Percentiles rank a stretch among this genome's conserved stretches.
Evolutionary conservation across 2,329 filamentous ascomycete genomes (phyloP).

Genomic region (Talaromyces sp.): DNA sequence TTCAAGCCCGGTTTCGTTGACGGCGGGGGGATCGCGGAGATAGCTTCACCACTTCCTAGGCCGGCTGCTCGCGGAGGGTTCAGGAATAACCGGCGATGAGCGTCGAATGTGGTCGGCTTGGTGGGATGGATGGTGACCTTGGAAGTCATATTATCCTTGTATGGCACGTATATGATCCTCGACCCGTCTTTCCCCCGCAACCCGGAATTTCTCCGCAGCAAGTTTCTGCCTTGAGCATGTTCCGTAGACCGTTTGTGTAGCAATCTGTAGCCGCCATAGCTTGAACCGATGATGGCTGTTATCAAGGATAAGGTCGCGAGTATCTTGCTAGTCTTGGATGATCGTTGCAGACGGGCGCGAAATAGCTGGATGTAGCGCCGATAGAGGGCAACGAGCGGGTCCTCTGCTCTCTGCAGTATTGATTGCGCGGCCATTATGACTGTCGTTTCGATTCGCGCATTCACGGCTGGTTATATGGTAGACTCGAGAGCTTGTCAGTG

Average conservation of each 20-base stretch:
- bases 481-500: constrained; percentile 5
- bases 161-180: constrained; percentile 90
- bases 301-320: constrained; percentile 72
- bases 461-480: background rate
- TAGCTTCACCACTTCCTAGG: constrained; percentile 60
- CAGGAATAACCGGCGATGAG: constrained; percentile 86
- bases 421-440: constrained; percentile 80
- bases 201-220: constrained; percentile 88
- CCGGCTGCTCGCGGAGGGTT: constrained; percentile 83
- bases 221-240: constrained; percentile 73
- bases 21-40: constrained; percentile 69
- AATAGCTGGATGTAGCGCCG: constrained; percentile 49
- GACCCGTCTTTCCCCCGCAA: constrained; percentile 92
- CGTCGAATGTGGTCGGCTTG: constrained; percentile 91
- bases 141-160: constrained; percentile 69
- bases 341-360: constrained; percentile 54
- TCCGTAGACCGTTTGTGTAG: constrained; percentile 72
- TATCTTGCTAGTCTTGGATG: constrained; percentile 68
- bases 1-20: constrained; percentile 94
- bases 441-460: background rate
- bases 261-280: constrained; percentile 74
- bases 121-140: constrained; percentile 90
- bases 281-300: constrained; percentile 71
- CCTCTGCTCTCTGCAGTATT: constrained; percentile 66
- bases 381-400: constrained; percentile 62